Percentiles rank a stretch among this genome's conserved stretches.
Evolutionary conservation across 306 rosid genomes (phyloP).

Genomic region (Medicago lupulina): DNA sequence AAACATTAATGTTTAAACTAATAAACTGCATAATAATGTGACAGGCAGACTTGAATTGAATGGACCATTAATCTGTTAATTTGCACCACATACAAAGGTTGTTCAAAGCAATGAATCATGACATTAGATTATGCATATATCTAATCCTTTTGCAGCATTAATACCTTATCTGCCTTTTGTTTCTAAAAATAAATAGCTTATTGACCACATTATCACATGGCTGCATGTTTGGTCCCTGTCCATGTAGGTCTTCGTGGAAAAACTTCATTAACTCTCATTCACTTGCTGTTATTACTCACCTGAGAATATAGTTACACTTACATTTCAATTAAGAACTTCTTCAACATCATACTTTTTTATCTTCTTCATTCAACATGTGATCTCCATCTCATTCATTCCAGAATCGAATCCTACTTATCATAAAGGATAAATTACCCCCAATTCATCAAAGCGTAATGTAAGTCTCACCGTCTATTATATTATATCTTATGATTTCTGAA

Average conservation of each 20-base stretch:
- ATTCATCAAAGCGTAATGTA: too few species aligned
- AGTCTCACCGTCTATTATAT: too few species aligned
- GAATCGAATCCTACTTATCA: too few species aligned
- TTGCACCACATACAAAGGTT: constrained; percentile 49
- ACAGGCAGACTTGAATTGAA: constrained; percentile 23
- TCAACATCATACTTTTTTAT: too few species aligned
- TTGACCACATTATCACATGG: constrained; percentile 43
- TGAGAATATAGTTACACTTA: too few species aligned
- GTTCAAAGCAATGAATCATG: constrained; percentile 27
- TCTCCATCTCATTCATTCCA: too few species aligned
- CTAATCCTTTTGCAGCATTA: constrained; percentile 40
- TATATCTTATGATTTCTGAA: too few species aligned
- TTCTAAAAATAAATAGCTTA: constrained; percentile 31
- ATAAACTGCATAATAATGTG: constrained; percentile 36
- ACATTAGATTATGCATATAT: constrained; percentile 13
- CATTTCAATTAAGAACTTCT: too few species aligned
- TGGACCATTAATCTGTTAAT: constrained; percentile 35
- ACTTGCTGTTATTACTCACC: too few species aligned
- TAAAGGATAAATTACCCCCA: too few species aligned
- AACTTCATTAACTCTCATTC: too few species aligned
- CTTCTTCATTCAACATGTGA: too few species aligned
- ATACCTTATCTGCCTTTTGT: constrained; percentile 42
- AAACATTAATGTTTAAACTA: constrained; percentile 35
- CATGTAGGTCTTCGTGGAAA: neutral
- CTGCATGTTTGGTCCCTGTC: constrained; percentile 31